These are phyloP conservation scores for Collybiopsis confluens DNA, from an alignment of 768 basidiomycete genomes.

Conservation along the genomic window DNA sequence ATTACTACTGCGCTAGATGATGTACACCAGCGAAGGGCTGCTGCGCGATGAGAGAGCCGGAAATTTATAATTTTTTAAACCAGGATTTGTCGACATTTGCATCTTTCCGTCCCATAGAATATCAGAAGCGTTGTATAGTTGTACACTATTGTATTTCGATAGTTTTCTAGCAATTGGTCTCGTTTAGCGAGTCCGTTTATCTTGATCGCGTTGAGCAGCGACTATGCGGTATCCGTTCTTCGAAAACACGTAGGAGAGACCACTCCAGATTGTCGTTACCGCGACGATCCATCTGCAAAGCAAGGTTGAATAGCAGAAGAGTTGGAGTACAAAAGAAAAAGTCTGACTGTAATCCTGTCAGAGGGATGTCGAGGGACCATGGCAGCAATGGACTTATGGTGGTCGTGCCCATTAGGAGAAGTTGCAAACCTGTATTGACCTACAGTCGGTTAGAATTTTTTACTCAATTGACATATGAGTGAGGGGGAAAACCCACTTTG, in stretches of 20 bases:
- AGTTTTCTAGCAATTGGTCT: background rate
- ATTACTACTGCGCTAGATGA: slow-evolving; percentile 67
- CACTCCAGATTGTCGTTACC: slow-evolving; percentile 89
- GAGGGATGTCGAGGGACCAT: slow-evolving; percentile 44
- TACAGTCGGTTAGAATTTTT: slow-evolving; percentile 26
- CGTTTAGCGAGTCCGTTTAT: slow-evolving; percentile 19
- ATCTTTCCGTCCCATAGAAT: background rate
- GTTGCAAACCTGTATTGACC: slow-evolving; percentile 91
- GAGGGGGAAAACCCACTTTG: slow-evolving; percentile 49
- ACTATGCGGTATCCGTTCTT: slow-evolving; percentile 69
- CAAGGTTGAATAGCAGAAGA: slow-evolving; percentile 9
- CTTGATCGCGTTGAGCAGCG: slow-evolving; percentile 22
- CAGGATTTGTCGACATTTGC: background rate
- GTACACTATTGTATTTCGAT: background rate
- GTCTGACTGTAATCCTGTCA: slow-evolving; percentile 75
- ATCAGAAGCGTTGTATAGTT: background rate
- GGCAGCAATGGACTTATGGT: slow-evolving; percentile 81
- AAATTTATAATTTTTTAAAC: slow-evolving; percentile 5
- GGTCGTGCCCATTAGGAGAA: slow-evolving; percentile 85
- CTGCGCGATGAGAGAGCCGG: slow-evolving; percentile 15
- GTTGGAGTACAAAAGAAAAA: background rate
- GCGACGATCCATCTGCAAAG: slow-evolving; percentile 75
- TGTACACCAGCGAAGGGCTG: slow-evolving; percentile 50
- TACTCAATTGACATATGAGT: background rate
- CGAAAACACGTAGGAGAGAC: slow-evolving; percentile 74